phyloP scores from a whole-genome alignment of 208 protist genomes.

The Tritrichomonas foetus region DNA sequence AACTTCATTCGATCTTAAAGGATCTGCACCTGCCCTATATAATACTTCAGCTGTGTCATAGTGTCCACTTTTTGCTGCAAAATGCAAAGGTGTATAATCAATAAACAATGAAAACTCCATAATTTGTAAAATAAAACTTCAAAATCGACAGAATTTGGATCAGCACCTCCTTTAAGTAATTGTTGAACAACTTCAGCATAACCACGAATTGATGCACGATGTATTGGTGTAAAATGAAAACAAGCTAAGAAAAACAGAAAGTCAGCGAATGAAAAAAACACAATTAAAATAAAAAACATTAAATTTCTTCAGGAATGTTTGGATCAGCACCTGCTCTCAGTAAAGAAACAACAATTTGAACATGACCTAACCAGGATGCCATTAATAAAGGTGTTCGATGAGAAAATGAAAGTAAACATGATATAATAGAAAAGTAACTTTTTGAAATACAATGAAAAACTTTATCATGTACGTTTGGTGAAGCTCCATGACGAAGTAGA shows the following conservation, averaged over 20 bases:
- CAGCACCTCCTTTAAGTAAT: constrained; percentile 14
- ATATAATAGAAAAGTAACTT: neutral
- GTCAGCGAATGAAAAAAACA: neutral
- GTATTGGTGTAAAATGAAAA: neutral
- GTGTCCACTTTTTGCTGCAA: constrained; percentile 9
- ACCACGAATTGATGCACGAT: constrained; percentile 6
- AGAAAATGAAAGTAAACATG: neutral
- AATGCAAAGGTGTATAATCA: neutral
- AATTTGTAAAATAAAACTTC: neutral
- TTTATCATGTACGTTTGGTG: constrained; percentile 26
- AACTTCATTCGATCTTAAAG: neutral
- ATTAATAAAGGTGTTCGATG: neutral
- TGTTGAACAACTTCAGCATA: neutral
- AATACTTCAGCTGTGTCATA: neutral
- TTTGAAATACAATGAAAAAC: neutral
- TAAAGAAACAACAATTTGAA: neutral
- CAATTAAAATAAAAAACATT: neutral
- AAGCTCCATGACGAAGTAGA: constrained; percentile 29
- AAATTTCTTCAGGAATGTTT: constrained; percentile 24
- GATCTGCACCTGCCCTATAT: neutral
- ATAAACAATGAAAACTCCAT: neutral
- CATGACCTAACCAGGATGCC: neutral
- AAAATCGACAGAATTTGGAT: constrained; percentile 25
- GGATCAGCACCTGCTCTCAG: constrained; percentile 15
- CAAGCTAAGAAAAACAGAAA: neutral